phyloP scores from a whole-genome alignment of 495 filamentous ascomycete species.

The Baudoinia panamericana region DNA sequence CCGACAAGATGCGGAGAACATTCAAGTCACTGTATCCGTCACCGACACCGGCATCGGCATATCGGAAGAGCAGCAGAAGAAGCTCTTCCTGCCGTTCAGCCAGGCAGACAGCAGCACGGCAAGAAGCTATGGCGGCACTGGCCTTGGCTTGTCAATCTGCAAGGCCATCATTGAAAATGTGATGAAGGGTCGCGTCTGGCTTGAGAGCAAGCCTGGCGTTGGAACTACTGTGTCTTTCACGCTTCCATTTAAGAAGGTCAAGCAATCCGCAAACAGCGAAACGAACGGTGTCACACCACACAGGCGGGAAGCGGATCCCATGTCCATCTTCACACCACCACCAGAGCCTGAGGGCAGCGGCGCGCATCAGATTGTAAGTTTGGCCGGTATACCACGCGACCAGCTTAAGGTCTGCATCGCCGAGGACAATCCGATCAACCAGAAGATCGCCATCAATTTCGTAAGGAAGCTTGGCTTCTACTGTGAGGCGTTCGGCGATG shows the following conservation, averaged over 20 bases:
- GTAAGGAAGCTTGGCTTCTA: conserved; percentile 71
- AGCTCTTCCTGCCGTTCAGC: conserved; percentile 81
- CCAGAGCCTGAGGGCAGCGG: conserved; percentile 5
- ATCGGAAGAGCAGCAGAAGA: conserved; percentile 60
- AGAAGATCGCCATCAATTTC: conserved; percentile 82
- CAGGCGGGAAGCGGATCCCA: conserved; percentile 30
- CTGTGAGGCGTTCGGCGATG: conserved; percentile 74
- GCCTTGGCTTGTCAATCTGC: conserved; percentile 83
- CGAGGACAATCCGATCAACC: conserved; percentile 85
- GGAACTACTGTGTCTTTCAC: conserved; percentile 83
- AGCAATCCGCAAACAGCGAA: conserved; percentile 32
- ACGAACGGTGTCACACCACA: conserved; percentile 10
- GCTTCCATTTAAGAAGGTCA: conserved; percentile 69
- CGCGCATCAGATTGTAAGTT: conserved; percentile 33
- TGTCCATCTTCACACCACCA: conserved; percentile 44
- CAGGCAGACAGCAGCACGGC: conserved; percentile 82
- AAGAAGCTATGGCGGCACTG: conserved; percentile 78
- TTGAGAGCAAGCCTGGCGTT: conserved; percentile 59
- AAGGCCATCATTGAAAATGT: conserved; percentile 90
- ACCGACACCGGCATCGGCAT: conserved; percentile 85
- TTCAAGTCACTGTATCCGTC: conserved; percentile 73
- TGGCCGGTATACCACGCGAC: conserved; percentile 59
- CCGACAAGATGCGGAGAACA: conserved; percentile 51
- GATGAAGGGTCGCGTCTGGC: conserved; percentile 67
- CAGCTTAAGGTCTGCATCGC: conserved; percentile 77